These are phyloP conservation scores for Plasmodium falciparum DNA, from an alignment of 169 alveolate species.

Conservation along the genomic window DNA sequence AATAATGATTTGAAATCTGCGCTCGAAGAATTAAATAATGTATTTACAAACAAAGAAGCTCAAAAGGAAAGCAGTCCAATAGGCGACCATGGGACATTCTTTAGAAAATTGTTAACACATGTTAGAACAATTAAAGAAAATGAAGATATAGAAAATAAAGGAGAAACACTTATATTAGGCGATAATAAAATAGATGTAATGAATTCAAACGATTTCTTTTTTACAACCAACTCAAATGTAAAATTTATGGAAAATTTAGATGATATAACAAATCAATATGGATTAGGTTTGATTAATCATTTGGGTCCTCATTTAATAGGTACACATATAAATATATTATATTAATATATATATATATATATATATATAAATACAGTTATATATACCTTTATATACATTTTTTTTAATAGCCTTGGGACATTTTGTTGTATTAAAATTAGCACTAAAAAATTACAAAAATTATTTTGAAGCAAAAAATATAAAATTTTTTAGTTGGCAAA, in stretches of 20 bases:
- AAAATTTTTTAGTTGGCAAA: slow-evolving; percentile 57
- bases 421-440: slow-evolving; percentile 15
- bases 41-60: not conserved
- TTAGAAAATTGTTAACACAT: not conserved
- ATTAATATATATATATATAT: no score
- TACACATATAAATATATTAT: not conserved
- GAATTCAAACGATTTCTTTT: slow-evolving; percentile 15
- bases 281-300: not conserved
- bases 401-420: slow-evolving; percentile 35
- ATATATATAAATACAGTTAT: no score
- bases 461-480: slow-evolving; percentile 16
- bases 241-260: slow-evolving; percentile 6
- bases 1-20: slow-evolving; percentile 10
- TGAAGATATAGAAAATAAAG: not conserved
- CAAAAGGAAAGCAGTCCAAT: not conserved
- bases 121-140: not conserved
- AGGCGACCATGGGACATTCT: not conserved
- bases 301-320: slow-evolving; percentile 26
- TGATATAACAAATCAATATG: slow-evolving; percentile 14
- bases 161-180: not conserved
- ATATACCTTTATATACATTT: no score
- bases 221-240: not conserved
- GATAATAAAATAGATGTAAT: not conserved
- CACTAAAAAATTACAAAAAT: slow-evolving; percentile 11
- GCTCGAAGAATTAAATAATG: slow-evolving; percentile 4